phyloP scores from a whole-genome alignment of 1,284 basidiomycete species.

The Singerocomus rubriflavus region DNA sequence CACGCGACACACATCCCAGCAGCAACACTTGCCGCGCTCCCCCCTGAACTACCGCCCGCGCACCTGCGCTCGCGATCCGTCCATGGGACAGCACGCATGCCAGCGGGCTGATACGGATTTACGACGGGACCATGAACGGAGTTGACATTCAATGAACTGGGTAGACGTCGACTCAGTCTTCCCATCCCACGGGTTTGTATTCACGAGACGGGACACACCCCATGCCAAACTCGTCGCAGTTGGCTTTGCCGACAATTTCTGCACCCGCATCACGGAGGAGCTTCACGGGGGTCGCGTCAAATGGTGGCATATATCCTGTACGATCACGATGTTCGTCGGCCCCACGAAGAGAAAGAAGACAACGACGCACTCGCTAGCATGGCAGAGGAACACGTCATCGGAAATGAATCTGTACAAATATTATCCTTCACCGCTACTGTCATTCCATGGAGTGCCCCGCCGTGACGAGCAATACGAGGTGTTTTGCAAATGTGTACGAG shows the following conservation, averaged over 20 bases:
- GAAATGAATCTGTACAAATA: constrained; percentile 67
- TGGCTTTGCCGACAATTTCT: constrained; percentile 81
- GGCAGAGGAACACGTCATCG: constrained; percentile 77
- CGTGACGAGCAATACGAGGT: too few species aligned
- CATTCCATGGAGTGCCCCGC: too few species aligned
- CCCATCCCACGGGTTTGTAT: background rate
- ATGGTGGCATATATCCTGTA: constrained; percentile 74
- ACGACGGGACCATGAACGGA: constrained; percentile 72
- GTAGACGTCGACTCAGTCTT: background rate
- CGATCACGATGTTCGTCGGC: background rate
- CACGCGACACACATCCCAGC: constrained; percentile 78
- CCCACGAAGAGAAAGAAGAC: background rate
- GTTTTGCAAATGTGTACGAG: too few species aligned
- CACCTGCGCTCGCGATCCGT: constrained; percentile 48
- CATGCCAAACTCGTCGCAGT: constrained; percentile 99
- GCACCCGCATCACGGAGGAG: constrained; percentile 68
- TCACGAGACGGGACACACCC: constrained; percentile 53
- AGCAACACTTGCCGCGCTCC: constrained; percentile 80
- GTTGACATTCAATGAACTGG: constrained; percentile 71
- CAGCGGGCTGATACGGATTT: constrained; percentile 58
- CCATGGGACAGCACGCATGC: constrained; percentile 22
- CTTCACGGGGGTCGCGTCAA: constrained; percentile 83
- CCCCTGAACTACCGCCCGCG: constrained; percentile 83
- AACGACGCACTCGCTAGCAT: constrained; percentile 62
- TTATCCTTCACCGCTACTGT: constrained; percentile 90